Evolutionary conservation across 108 stramenopile species (phyloP).

Genomic region (Pseudonitzschia pungens): DNA sequence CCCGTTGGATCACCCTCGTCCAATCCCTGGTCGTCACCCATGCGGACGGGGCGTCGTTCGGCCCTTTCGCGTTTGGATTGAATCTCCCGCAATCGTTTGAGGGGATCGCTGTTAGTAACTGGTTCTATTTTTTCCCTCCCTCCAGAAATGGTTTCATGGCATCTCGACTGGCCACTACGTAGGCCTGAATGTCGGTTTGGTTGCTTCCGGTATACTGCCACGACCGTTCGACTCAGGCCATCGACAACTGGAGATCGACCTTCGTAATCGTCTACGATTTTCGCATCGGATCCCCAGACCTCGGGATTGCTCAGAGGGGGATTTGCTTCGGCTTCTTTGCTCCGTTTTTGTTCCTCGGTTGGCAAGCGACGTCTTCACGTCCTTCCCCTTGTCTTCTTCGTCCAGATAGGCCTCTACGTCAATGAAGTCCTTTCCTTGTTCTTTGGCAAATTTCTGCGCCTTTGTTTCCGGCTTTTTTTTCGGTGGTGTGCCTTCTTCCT

Average conservation of each 20-base stretch:
- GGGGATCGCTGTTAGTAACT: conserved; percentile 43
- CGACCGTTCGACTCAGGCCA: conserved; percentile 61
- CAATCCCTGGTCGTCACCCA: conserved; percentile 48
- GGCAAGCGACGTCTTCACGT: conserved; percentile 33
- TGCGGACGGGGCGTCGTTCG: conserved; percentile 35
- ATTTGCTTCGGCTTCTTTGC: conserved; percentile 30
- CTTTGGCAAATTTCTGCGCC: conserved; percentile 48
- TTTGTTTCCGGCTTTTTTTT: conserved; percentile 22
- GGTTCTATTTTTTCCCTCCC: conserved; percentile 48
- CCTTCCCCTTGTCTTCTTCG: conserved; percentile 55
- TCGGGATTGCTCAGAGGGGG: conserved; percentile 53
- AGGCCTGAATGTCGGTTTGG: conserved; percentile 70
- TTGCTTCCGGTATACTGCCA: conserved; percentile 76
- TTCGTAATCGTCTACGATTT: conserved; percentile 82
- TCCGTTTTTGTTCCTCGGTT: neutral
- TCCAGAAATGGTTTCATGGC: conserved; percentile 64
- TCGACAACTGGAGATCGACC: conserved; percentile 73
- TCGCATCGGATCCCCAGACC: conserved; percentile 81
- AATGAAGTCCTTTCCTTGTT: conserved; percentile 66
- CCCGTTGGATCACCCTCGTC: conserved; percentile 69
- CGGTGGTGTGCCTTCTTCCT: neutral
- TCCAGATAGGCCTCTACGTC: conserved; percentile 77
- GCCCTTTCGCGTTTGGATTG: conserved; percentile 60
- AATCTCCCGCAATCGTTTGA: conserved; percentile 58
- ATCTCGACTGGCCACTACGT: conserved; percentile 75